Conservation (phyloP, 768 basidiomycete genomes). For the Daedaleopsis sinensis region DNA sequence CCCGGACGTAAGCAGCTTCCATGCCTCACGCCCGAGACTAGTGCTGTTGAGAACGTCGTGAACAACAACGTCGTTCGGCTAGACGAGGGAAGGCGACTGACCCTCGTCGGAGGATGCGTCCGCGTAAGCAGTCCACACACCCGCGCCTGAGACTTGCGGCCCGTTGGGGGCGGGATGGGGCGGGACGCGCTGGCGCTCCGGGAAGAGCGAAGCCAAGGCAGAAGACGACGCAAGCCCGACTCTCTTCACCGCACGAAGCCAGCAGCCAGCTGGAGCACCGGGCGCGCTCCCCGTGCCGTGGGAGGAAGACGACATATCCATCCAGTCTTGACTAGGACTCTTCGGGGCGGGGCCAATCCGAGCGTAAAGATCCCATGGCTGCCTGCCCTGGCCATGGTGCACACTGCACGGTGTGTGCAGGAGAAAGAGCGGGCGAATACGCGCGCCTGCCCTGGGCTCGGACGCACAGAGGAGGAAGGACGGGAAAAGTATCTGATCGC, state of each 20-base stretch:
- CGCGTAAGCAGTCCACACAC: background rate
- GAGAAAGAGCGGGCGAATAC: constrained; percentile 10
- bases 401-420: too few relatives aligned
- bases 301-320: constrained; percentile 5
- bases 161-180: background rate
- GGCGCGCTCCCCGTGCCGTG: constrained; percentile 3
- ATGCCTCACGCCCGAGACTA: background rate
- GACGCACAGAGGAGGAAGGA: constrained; percentile 8
- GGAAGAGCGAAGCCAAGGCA: constrained; percentile 1
- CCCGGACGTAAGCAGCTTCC: background rate
- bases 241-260: background rate
- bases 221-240: background rate
- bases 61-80: background rate
- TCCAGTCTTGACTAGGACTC: too few relatives aligned
- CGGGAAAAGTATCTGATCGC: background rate
- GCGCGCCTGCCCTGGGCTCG: constrained; percentile 8
- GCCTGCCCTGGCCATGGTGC: background rate
- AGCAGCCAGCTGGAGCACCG: background rate
- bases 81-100: constrained; percentile 6
- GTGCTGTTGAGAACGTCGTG: background rate
- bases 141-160: background rate
- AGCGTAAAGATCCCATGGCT: background rate
- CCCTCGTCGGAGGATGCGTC: constrained; percentile 7
- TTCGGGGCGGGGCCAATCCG: background rate
- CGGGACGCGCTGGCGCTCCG: constrained; percentile 4